These are phyloP conservation scores for Trypanosoma rangeli DNA, from an alignment of 208 protist genomes.

Conservation along the genomic window DNA sequence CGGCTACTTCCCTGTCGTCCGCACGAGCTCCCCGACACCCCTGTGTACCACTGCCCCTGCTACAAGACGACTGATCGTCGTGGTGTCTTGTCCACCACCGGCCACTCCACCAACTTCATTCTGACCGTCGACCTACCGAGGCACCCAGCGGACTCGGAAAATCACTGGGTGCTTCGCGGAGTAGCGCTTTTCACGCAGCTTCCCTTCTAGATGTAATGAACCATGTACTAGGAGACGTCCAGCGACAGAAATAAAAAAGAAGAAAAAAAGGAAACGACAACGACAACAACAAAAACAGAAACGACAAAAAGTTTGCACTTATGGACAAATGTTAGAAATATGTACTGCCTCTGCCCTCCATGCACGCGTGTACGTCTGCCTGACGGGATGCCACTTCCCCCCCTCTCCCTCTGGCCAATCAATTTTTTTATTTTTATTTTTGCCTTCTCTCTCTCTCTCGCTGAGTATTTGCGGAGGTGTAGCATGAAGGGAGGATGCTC, in stretches of 20 bases:
- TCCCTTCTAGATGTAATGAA: conserved; percentile 66
- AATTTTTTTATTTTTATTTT: too few relatives aligned
- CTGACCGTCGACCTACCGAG: conserved; percentile 89
- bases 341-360: too few relatives aligned
- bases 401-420: too few relatives aligned
- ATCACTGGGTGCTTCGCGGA: conserved; percentile 92
- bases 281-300: neutral
- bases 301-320: neutral
- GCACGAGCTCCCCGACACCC: conserved; percentile 48
- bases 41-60: conserved; percentile 91
- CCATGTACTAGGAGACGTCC: conserved; percentile 7
- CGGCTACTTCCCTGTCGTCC: conserved; percentile 54
- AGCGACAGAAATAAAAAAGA: neutral
- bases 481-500: too few relatives aligned
- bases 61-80: conserved; percentile 95
- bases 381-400: too few relatives aligned
- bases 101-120: conserved; percentile 98
- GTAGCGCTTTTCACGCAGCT: conserved; percentile 90
- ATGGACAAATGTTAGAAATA: too few relatives aligned
- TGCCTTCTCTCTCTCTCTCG: too few relatives aligned
- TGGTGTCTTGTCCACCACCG: conserved; percentile 96
- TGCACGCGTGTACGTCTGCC: too few relatives aligned
- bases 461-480: too few relatives aligned
- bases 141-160: conserved; percentile 51
- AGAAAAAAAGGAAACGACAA: neutral